Conservation (phyloP, 2,329 filamentous ascomycete genomes). For the Xylaria hypoxylon region DNA sequence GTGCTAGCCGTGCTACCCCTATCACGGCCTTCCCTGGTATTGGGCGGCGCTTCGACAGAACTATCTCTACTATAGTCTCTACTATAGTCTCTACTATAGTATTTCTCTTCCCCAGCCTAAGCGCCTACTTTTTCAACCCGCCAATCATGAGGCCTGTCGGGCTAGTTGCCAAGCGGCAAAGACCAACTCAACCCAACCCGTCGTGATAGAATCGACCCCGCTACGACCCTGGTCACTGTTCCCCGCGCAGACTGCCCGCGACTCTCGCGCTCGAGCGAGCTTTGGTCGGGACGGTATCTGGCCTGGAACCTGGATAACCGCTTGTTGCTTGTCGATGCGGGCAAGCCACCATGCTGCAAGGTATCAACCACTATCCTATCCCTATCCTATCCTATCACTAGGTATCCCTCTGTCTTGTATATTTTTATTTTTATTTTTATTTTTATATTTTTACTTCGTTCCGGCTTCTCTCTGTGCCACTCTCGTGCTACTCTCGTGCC, state of each 20-base stretch:
- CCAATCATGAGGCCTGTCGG: conserved; percentile 45
- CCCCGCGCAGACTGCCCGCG: conserved; percentile 19
- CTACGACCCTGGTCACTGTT: too few species aligned
- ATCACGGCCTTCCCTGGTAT: conserved; percentile 27
- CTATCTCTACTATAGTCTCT: too few species aligned
- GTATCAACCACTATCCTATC: too few species aligned
- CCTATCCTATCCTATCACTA: too few species aligned
- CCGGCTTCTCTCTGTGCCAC: conserved; percentile 34
- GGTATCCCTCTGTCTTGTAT: conserved; percentile 38
- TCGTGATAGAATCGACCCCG: conserved; percentile 32
- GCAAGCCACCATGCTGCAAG: conserved; percentile 44
- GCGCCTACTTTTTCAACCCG: conserved; percentile 40
- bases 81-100: too few species aligned
- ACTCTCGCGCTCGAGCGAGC: too few species aligned
- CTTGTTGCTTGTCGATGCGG: conserved; percentile 39
- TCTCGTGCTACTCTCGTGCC: too few species aligned
- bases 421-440: conserved; percentile 22
- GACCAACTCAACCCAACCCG: conserved; percentile 43
- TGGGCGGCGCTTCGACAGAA: conserved; percentile 46
- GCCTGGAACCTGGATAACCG: conserved; percentile 31
- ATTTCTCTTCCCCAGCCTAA: conserved; percentile 40
- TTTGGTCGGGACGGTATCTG: conserved; percentile 28
- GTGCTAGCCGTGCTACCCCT: background rate
- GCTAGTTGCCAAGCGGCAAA: conserved; percentile 43
- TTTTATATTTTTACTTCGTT: conserved; percentile 32